phyloP scores from a whole-genome alignment of 2,329 filamentous ascomycete species.

The Fusarium sororula region DNA sequence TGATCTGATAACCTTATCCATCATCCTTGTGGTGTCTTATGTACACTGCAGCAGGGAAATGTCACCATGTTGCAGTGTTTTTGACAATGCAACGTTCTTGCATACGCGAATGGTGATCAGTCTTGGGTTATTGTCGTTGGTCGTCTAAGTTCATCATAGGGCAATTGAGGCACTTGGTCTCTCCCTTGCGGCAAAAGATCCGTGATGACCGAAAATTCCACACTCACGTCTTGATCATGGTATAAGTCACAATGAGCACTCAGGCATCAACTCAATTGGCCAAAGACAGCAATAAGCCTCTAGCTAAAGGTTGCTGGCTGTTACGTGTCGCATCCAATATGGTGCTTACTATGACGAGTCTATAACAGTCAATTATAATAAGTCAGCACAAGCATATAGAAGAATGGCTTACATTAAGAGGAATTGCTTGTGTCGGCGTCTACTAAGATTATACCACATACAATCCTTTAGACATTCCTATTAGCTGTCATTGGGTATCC shows the following conservation, averaged over 20 bases:
- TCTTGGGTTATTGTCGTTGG: no score
- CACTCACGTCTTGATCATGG: no score
- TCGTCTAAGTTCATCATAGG: no score
- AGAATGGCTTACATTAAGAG: no score
- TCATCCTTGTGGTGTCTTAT: not conserved
- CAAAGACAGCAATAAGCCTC: not conserved
- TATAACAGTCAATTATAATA: rapidly evolving
- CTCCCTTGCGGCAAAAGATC: no score
- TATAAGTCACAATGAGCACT: no score
- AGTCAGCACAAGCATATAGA: not conserved
- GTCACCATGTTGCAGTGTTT: not conserved
- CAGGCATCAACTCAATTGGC: no score
- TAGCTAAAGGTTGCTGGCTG: no score
- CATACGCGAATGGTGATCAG: not conserved
- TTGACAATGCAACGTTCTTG: not conserved
- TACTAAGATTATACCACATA: not conserved
- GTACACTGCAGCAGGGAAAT: not conserved
- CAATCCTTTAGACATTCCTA: not conserved
- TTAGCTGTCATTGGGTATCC: no score
- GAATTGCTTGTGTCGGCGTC: not conserved
- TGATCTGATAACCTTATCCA: not conserved
- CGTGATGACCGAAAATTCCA: no score
- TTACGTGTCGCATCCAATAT: not conserved
- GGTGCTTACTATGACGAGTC: not conserved
- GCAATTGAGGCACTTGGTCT: no score